Base-by-base conservation (phyloP, 345 rosid genomes). In the Pistacia atlantica region DNA sequence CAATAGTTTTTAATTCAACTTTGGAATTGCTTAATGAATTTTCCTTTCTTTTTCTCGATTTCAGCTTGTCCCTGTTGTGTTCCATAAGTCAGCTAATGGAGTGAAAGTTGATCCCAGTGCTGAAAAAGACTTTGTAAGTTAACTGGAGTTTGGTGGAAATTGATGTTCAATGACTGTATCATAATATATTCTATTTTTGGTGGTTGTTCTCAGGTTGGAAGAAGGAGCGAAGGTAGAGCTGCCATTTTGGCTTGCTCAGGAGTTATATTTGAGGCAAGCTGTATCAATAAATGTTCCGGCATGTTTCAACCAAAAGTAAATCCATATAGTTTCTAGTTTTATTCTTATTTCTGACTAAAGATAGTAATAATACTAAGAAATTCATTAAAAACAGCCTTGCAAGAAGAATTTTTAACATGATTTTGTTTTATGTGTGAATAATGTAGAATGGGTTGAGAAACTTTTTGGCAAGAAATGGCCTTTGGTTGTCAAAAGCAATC, bases 211-310 rank as follows among this genome's bases (percentile, higher is more conserved):
- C 25, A 25, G 25, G 38, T 84, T 68, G 93, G 93, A 91, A 54
- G 90, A 86, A 86, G 97, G 97, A 3, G 84, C 97, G 9, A 93
- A 88, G 79, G 80, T 86, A 0, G 98, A 91, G 89, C 69, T 93
- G 42, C 98, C 92, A 17, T 85, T 92, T 68, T 93, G 99, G 98
- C 95, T 95, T 78, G 92, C 94, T 62, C 86, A 81, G 8, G 98
- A 90, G 78, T 81, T 95, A 75, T 76, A 84, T 79, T 69, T 84
- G 83, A 87, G 97, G 75, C 90, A 95, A 82, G 92, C 90, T 65
- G 86, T 83, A 20, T 75, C 92, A n/a, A 83, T 89, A 12, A 80
- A 78, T 73, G 88, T 87, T 69, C 98, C 97, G 5, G 42, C 7
- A 2, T 38, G 5, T 38, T 38, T 38, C 42, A 38, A 38, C 42